Conservation (phyloP, 345 rosid species). For the Gynandropsis gynandra region DNA sequence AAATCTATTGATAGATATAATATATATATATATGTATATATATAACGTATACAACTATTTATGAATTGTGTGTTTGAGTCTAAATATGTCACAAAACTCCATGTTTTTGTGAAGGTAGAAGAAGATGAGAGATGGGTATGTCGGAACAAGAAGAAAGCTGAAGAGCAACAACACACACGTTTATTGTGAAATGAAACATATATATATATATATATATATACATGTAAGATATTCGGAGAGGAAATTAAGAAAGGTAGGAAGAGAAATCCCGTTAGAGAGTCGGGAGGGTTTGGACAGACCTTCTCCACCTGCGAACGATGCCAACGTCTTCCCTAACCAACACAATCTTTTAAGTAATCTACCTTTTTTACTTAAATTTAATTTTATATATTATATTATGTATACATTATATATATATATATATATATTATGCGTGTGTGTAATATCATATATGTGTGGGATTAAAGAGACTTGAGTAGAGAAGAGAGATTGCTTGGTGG, state of each 20-base stretch:
- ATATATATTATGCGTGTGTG: too few species aligned
- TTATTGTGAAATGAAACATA: too few species aligned
- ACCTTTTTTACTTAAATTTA: constrained; percentile 11
- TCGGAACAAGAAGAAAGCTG: constrained; percentile 32
- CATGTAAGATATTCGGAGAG: background rate
- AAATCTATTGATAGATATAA: constrained; percentile 5
- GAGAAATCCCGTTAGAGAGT: constrained; percentile 51
- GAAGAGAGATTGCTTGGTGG: constrained; percentile 62
- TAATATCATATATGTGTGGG: too few species aligned
- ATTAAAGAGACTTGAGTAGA: background rate
- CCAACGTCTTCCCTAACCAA: constrained; percentile 72
- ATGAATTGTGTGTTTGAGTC: constrained; percentile 1
- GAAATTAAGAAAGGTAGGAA: background rate
- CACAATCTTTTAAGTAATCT: constrained; percentile 42
- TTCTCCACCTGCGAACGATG: constrained; percentile 44
- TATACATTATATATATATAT: background rate
- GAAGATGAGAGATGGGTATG: constrained; percentile 29
- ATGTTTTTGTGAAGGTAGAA: constrained; percentile 10
- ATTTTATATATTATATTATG: background rate
- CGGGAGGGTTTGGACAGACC: constrained; percentile 45
- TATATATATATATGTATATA: too few species aligned
- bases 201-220: constrained; percentile 6
- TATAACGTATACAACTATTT: background rate
- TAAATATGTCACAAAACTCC: constrained; percentile 11
- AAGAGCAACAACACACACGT: constrained; percentile 29